Percentiles rank a stretch among this genome's conserved stretches.
These are phyloP conservation scores for Magnolia sinica DNA, from an alignment of 164 flowering plant species.

Conservation along the genomic window DNA sequence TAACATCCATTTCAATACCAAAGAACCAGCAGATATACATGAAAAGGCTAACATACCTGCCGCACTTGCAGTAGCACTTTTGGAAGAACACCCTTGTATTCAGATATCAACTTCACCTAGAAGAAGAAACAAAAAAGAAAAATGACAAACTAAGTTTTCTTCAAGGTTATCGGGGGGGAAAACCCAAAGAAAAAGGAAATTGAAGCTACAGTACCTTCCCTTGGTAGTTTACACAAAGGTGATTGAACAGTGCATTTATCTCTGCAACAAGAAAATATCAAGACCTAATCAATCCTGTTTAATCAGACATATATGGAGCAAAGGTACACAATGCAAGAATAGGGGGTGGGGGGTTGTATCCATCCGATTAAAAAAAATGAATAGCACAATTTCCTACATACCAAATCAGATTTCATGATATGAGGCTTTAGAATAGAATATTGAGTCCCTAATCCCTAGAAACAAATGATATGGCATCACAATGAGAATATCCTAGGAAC, in stretches of 20 bases:
- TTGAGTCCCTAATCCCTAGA: too few species aligned
- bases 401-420: too few species aligned
- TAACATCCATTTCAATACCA: background rate
- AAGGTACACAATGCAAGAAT: background rate
- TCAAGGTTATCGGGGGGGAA: background rate
- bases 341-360: too few species aligned
- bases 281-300: background rate
- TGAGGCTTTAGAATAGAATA: too few species aligned
- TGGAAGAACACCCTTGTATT: conserved; percentile 78
- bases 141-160: background rate
- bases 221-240: conserved; percentile 55
- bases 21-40: background rate
- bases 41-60: conserved; percentile 50
- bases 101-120: conserved; percentile 64
- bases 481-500: too few species aligned
- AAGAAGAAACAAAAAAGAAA: background rate
- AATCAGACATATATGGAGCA: background rate
- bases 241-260: conserved; percentile 69
- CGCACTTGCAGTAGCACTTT: conserved; percentile 70
- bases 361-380: too few species aligned
- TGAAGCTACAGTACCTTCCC: conserved; percentile 61
- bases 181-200: background rate
- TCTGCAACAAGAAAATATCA: conserved; percentile 44
- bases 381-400: too few species aligned
- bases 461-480: too few species aligned